Evolutionary conservation across 2,329 filamentous ascomycete species (phyloP), one percentile per base, ranked within the genome.

Genomic region (Xylaria sp.): DNA sequence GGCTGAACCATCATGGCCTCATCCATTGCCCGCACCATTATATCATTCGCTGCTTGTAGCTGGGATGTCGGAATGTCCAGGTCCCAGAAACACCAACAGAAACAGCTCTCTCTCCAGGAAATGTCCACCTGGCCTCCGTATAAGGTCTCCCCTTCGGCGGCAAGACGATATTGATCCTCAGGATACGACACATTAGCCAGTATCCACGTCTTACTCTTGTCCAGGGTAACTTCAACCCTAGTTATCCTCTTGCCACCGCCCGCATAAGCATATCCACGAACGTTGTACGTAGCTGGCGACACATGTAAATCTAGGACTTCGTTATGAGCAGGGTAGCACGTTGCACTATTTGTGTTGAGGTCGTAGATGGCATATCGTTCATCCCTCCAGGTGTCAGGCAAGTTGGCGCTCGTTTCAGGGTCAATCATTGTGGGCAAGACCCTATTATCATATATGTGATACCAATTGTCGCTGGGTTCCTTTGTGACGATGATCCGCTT

Each of bases 1-100:
- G 94, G 94, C 74, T 96, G 92, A 0, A 92, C 81, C 76, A 91
- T 92, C 86, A 97, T 89, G 57, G 89, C 86, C 67, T 97, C 94
- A 69, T 97, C 94, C 92, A 97, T 96, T 4, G 89, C 90, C 46
- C 94, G 84, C 4, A 96, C 88, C 72, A 96, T 83, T 38, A 97
- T 87, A 70, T 93, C 92, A 45, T 87, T 84, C 0, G 91, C 85
- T 2, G 78, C 78, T 42, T 80, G 79, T 15, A 97, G 79, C 23
- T 91, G 87, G 0, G 81, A 72, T 0, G 91, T 76, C 0, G 86
- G 76, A 19, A 97, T 82, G 9, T 89, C 84, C 17, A 96, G 77
- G 14, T 89, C 86, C 93, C 93, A 97, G 77, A 96, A 95, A 74
- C 91, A 96, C 92, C 93, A 97, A 74, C 92, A 95, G 77, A 96